Percentiles rank a stretch among this genome's conserved stretches.
Conservation (phyloP, 257 asterid species). For the Capsicum chinense region DNA sequence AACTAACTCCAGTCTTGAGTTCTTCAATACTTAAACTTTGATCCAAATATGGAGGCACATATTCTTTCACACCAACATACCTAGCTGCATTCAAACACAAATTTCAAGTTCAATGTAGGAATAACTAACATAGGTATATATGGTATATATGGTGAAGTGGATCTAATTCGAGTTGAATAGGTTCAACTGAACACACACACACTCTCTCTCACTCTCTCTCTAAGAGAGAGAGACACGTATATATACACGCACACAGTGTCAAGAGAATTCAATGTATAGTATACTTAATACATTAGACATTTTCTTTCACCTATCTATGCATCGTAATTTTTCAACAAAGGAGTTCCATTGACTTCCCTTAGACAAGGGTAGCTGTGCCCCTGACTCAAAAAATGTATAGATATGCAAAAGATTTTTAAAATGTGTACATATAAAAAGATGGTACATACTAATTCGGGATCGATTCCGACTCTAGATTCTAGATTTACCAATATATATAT, state of each 20-base stretch:
- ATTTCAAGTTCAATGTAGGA: background rate
- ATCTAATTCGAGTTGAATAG: background rate
- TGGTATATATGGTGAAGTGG: background rate
- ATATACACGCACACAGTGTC: background rate
- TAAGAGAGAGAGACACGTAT: no score
- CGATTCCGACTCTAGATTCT: background rate
- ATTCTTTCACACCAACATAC: conserved; percentile 63
- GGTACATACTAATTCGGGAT: background rate
- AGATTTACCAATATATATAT: no score
- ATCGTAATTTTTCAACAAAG: background rate
- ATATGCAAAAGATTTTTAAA: background rate
- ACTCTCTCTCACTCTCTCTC: no score
- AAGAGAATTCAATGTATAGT: no score
- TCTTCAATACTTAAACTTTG: conserved; percentile 57
- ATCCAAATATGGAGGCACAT: conserved; percentile 73
- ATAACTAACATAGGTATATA: background rate
- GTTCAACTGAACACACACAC: background rate
- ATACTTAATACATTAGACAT: no score
- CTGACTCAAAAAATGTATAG: background rate
- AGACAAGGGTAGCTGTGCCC: background rate
- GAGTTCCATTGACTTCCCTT: background rate
- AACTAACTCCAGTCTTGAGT: conserved; percentile 73
- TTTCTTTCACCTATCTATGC: background rate
- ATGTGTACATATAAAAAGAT: background rate
- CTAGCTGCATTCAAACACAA: conserved; percentile 50